Base-by-base conservation (phyloP, 345 rosid genomes). In the Leavenworthia alabamica region DNA sequence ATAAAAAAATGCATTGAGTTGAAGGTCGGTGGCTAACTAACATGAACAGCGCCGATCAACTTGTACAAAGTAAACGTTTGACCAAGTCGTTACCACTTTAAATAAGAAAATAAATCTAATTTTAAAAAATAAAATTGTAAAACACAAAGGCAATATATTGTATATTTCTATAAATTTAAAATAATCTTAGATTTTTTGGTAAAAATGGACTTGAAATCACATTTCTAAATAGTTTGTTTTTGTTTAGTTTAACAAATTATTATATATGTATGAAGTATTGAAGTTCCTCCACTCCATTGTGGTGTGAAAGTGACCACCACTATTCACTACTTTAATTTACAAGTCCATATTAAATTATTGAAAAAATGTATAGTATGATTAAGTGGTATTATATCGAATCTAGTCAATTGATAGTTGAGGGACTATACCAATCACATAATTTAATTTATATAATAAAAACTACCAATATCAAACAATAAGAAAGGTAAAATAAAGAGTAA, bases 281-380 rank as follows among this genome's bases (percentile, higher is more conserved):
- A n/a, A n/a, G 31, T 60, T 60, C 73, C 73, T 59, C 73, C 45
- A 68, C 55, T 26, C 60, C 35, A 55, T 61, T 60, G 67, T 54
- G 41, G 16, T 44, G 2, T 68, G 67, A 68, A 68, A 68, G 41
- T 33, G 55, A 60, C 26, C 58, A 24, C 50, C 36, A 49, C 58
- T 59, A 51, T 45, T 45, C 36, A 49, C 58, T 59, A 51, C 52
- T 45, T 45, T 46, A 35, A n/a, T 66, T 13, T 29, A 59, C 10
- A 26, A 24, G 31, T 47, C 49, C 63, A 66, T 28, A 48, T 56
- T 19, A 14, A 8, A 55, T 65, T 35, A 44, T 33, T 5, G 22
- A 40, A 29, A 8, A 7, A 32, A 3, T 48, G 20, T 31, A 59
- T 8, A 8, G 26, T 19, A 8, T 4, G 23, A 15, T 23, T 28